Conservation (phyloP, 768 basidiomycete genomes). For the Hericium rajendrae region DNA sequence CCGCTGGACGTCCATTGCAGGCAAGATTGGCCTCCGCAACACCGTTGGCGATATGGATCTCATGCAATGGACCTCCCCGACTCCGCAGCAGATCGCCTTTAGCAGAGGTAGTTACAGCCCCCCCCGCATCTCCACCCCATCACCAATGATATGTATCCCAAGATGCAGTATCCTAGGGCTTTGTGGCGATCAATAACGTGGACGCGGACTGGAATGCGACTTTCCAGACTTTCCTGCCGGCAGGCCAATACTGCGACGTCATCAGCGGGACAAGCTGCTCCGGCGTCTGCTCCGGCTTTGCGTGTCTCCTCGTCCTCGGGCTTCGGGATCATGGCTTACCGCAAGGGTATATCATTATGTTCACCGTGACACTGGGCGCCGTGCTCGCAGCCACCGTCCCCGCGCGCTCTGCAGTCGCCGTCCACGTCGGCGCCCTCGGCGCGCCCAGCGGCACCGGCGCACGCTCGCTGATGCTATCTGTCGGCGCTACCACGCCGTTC, state of each 20-base stretch:
- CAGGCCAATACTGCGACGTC: constrained; percentile 57
- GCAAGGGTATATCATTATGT: constrained; percentile 13
- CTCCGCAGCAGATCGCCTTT: constrained; percentile 55
- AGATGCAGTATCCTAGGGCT: constrained; percentile 39
- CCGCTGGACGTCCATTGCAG: constrained; percentile 44
- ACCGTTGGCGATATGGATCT: constrained; percentile 41
- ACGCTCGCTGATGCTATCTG: constrained; percentile 11
- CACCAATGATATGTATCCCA: background rate
- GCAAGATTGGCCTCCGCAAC: constrained; percentile 56
- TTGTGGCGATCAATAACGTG: constrained; percentile 59
- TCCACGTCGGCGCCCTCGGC: constrained; percentile 13
- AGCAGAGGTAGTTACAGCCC: constrained; percentile 35
- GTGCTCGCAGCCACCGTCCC: constrained; percentile 17
- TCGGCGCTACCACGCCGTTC: constrained; percentile 44
- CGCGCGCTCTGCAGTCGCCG: constrained; percentile 18
- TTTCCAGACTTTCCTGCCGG: constrained; percentile 49
- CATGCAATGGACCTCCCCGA: constrained; percentile 49
- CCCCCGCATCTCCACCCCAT: background rate
- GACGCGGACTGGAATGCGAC: constrained; percentile 45
- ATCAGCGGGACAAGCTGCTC: constrained; percentile 34
- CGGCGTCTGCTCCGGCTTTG: constrained; percentile 39
- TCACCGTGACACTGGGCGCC: constrained; percentile 6
- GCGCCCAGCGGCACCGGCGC: background rate
- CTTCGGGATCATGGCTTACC: background rate
- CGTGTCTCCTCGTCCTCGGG: constrained; percentile 22